A percentile compares a stretch with the other conserved stretches of the same genome.
Evolutionary conservation across 2,329 filamentous ascomycete species (phyloP).

Genomic region (Plectosphaerella sp.): DNA sequence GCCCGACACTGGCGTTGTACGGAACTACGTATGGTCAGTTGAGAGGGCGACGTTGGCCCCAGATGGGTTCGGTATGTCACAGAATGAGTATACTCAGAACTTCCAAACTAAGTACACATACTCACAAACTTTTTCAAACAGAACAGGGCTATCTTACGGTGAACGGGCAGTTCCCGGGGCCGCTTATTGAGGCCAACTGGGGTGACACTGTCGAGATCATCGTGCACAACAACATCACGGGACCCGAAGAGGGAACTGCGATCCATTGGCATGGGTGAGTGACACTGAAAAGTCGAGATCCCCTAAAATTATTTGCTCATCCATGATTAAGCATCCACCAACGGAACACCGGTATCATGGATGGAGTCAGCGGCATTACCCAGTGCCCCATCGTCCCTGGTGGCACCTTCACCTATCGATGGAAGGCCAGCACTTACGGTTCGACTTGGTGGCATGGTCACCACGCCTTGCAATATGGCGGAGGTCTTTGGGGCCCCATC

Average conservation of each 20-base stretch:
- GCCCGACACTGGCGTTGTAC: constrained; percentile 7
- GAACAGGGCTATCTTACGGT: constrained; percentile 22
- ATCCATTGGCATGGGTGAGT: constrained; percentile 10
- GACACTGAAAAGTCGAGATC: too few species aligned
- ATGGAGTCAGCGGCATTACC: constrained; percentile 48
- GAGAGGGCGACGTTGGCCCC: constrained; percentile 4
- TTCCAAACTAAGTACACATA: too few species aligned
- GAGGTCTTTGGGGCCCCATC: constrained; percentile 55
- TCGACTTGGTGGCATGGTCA: constrained; percentile 59
- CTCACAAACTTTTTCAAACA: too few species aligned
- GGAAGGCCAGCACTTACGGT: constrained; percentile 48
- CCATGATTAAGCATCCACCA: constrained; percentile 4
- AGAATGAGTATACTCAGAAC: too few species aligned
- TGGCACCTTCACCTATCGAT: constrained; percentile 49
- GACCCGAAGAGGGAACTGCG: constrained; percentile 8
- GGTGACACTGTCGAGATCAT: constrained; percentile 6
- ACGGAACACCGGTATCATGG: constrained; percentile 23
- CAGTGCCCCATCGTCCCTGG: constrained; percentile 49
- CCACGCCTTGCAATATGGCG: constrained; percentile 39
- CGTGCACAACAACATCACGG: constrained; percentile 9
- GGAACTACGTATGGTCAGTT: constrained; percentile 9
- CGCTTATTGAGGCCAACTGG: constrained; percentile 44
- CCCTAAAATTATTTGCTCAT: too few species aligned
- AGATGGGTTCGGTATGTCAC: constrained; percentile 6
- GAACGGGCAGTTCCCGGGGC: constrained; percentile 64